Percentiles rank a stretch among this genome's conserved stretches.
These are phyloP conservation scores for Mortierella sp. DNA, from an alignment of 371 early-diverging fungal species.

Conservation along the genomic window DNA sequence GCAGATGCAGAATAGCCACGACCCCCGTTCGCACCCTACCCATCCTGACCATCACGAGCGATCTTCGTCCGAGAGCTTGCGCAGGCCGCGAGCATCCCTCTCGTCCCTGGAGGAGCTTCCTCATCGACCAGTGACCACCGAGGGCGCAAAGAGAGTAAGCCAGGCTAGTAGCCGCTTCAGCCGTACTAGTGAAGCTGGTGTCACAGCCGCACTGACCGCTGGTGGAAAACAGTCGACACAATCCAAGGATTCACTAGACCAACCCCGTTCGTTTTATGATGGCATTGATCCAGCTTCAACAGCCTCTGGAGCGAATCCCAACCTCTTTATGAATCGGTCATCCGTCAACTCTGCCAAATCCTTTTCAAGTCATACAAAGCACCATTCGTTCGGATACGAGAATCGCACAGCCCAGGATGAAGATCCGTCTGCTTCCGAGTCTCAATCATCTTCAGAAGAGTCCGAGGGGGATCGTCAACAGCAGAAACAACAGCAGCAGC, in stretches of 20 bases:
- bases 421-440: constrained; percentile 32
- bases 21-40: no score
- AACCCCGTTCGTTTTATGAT: constrained; percentile 11
- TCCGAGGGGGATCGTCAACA: constrained; percentile 9
- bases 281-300: constrained; percentile 1
- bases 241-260: neutral
- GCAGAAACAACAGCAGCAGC: neutral
- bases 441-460: constrained; percentile 30
- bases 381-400: constrained; percentile 44
- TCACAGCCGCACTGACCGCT: no score
- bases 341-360: constrained; percentile 37
- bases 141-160: no score
- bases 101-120: no score
- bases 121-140: no score
- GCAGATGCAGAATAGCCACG: neutral
- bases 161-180: no score
- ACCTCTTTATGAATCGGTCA: constrained; percentile 24
- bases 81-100: neutral
- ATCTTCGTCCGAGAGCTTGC: constrained; percentile 14
- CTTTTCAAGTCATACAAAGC: constrained; percentile 40
- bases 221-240: no score
- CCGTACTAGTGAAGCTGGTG: no score
- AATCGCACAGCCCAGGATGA: constrained; percentile 18
- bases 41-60: neutral
- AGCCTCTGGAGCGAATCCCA: constrained; percentile 7